Conservation (phyloP, 441 rosid genomes). For the Flueggea neowawraea region DNA sequence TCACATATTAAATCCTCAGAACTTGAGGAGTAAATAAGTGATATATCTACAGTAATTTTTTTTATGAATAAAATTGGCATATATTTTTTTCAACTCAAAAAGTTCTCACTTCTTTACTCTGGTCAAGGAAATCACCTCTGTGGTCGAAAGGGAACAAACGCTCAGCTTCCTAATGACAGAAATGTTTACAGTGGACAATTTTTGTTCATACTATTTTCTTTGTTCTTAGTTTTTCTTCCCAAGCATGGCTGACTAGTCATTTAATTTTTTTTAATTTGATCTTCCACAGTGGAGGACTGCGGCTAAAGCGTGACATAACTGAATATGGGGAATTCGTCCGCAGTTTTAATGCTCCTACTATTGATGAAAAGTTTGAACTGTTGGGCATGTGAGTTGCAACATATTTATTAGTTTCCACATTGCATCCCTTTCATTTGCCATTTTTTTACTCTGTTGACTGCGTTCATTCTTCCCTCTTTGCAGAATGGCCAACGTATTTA, state of each 20-base stretch:
- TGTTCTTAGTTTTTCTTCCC: too few relatives aligned
- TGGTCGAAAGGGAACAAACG: too few relatives aligned
- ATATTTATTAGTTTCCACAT: neutral
- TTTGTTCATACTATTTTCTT: too few relatives aligned
- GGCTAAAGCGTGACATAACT: conserved; percentile 93
- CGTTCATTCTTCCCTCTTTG: conserved; percentile 24
- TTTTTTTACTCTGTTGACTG: conserved; percentile 11
- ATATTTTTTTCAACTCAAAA: too few relatives aligned
- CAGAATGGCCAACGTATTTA: conserved; percentile 94
- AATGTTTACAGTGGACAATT: too few relatives aligned
- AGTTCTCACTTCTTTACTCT: too few relatives aligned
- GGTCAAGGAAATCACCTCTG: too few relatives aligned
- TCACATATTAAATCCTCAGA: too few relatives aligned
- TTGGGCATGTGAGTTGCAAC: conserved; percentile 77
- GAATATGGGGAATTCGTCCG: conserved; percentile 92
- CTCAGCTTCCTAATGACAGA: too few relatives aligned
- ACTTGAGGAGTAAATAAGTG: too few relatives aligned
- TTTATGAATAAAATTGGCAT: too few relatives aligned
- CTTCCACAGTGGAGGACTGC: conserved; percentile 77
- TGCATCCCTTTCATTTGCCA: neutral
- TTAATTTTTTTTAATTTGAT: conserved; percentile 9
- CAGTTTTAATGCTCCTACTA: conserved; percentile 84
- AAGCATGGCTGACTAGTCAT: conserved; percentile 5
- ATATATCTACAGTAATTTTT: too few relatives aligned
- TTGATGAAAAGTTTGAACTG: conserved; percentile 95